These are phyloP conservation scores for Blastobotrys ciferrii DNA, from an alignment of 1,139 yeast genomes.

Conservation along the genomic window DNA sequence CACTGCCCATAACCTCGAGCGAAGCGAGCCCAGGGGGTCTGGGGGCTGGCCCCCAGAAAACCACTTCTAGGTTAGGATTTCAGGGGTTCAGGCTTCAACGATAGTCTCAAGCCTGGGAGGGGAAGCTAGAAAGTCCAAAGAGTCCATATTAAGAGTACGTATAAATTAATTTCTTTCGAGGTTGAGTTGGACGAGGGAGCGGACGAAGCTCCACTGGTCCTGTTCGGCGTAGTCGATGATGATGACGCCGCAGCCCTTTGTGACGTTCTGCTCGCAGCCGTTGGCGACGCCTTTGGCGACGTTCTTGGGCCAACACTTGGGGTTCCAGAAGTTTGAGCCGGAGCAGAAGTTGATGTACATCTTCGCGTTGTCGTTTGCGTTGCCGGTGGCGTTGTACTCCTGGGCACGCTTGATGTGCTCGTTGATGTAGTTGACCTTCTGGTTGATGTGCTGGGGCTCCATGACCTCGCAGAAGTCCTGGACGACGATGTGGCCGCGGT, in stretches of 20 bases:
- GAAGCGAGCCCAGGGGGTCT: too few species aligned
- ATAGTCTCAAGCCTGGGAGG: not conserved
- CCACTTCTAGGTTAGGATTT: too few species aligned
- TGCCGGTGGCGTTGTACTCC: slow-evolving; percentile 46
- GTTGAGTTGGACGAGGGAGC: slow-evolving; percentile 54
- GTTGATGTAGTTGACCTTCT: slow-evolving; percentile 58
- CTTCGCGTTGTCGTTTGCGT: slow-evolving; percentile 45
- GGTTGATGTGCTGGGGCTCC: slow-evolving; percentile 50
- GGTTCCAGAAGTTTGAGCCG: slow-evolving; percentile 71
- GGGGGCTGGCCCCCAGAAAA: too few species aligned
- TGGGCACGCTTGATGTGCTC: slow-evolving; percentile 55
- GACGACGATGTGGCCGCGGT: slow-evolving; percentile 59
- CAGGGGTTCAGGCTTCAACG: too few species aligned
- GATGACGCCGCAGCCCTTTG: slow-evolving; percentile 55
- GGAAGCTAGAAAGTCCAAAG: too few species aligned
- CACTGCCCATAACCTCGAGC: too few species aligned
- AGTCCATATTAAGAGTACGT: not conserved
- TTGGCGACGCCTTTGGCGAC: slow-evolving; percentile 53
- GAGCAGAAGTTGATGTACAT: slow-evolving; percentile 71
- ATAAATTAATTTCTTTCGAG: slow-evolving; percentile 31
- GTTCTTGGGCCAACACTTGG: slow-evolving; percentile 71
- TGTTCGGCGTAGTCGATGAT: slow-evolving; percentile 68
- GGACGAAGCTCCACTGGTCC: slow-evolving; percentile 58
- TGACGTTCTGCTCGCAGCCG: slow-evolving; percentile 51
- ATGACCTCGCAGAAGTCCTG: slow-evolving; percentile 76